Base-by-base conservation (phyloP, 164 flowering plant species). In the Magnolia officinalis region DNA sequence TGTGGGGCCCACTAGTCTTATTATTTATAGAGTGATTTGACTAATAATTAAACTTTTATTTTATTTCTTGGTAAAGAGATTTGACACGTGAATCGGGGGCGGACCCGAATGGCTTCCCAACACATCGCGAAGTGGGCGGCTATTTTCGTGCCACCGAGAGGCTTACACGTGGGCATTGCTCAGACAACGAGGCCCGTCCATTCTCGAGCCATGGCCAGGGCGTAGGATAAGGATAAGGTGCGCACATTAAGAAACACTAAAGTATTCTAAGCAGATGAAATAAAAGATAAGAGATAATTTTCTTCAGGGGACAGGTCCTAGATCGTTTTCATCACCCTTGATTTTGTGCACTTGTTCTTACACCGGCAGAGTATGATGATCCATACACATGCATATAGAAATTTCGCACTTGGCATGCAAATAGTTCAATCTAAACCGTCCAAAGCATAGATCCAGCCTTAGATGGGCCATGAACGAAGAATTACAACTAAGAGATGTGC, bases 141-240 rank as follows among this genome's bases (percentile, higher is more conserved):
- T 18, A 8, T n/a, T 64, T 19, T 64, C 8, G 23, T 8, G 18
- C 8, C 21, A 6, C 4, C 20, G 18, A 19, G 24, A 7, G 67
- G 67, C 18, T n/a, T 11, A 18, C 67, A n/a, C 67, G 23, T 64
- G 67, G 67, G 8, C 21, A 19, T 64, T 21, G 21, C 67, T 64
- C 67, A 64, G n/a, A 18, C 67, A 19, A 64, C 67, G 67, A 19
- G n/a, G 67, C 24, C 18, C 23, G 67, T 7, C 24, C 67, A 64
- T 64, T 21, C 23, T 64, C 67, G 67, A 64, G 67, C 67, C 67
- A 64, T 64, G 67, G 67, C 8, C 23, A 6, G 21, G 67, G 21
- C 67, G 24, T 18, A 18, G 67, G 67, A 64, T n/a, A 64, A 64
- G 67, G 67, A 55, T 55, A 55, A 55, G 61, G 67, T 64, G 21